Conservation (phyloP, 2,329 filamentous ascomycete genomes). For the Beauveria varroae region DNA sequence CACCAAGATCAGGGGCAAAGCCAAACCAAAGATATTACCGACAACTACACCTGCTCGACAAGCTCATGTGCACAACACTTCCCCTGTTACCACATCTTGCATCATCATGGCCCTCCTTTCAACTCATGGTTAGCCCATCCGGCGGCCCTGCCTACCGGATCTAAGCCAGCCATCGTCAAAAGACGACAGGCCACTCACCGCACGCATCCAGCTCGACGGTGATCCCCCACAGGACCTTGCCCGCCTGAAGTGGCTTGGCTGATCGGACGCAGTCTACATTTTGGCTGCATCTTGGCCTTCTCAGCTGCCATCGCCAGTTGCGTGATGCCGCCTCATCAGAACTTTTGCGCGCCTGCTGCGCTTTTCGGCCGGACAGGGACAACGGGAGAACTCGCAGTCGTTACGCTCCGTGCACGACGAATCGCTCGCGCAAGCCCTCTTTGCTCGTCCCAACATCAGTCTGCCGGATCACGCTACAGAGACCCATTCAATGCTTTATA, state of each 20-base stretch:
- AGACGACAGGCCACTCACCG: neutral
- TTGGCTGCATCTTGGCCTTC: neutral
- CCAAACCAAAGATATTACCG: neutral
- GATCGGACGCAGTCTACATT: neutral
- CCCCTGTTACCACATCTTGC: neutral
- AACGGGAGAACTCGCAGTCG: neutral
- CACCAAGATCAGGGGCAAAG: neutral
- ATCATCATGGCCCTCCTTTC: neutral
- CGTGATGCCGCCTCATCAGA: neutral
- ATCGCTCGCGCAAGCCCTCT: neutral
- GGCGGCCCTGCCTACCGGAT: neutral
- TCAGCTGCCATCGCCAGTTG: neutral
- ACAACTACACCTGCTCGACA: neutral
- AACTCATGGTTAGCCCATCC: neutral
- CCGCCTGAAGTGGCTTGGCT: constrained; percentile 3
- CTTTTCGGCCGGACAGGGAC: neutral
- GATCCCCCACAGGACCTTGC: constrained; percentile 1
- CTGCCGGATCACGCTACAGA: neutral
- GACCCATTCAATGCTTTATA: neutral
- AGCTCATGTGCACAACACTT: too few species aligned
- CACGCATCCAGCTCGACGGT: neutral
- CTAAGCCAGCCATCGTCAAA: neutral
- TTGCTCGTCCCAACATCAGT: constrained; percentile 4
- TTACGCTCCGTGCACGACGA: neutral
- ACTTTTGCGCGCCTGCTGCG: neutral